phyloP scores from a whole-genome alignment of 495 filamentous ascomycete species.

The Hypomontagnella monticulosa region DNA sequence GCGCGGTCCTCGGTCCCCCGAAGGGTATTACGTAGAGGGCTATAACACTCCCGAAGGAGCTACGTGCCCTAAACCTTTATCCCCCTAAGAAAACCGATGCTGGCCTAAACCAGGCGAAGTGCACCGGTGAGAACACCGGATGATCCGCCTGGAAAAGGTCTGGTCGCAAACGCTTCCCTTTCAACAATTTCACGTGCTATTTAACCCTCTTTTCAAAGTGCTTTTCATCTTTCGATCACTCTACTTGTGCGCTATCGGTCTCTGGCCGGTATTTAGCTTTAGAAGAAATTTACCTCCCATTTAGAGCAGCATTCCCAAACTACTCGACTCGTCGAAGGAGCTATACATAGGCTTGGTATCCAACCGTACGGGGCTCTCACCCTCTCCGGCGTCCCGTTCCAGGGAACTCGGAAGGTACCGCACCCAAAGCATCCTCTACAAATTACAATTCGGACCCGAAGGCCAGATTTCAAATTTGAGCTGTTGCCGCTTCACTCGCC shows the following conservation, averaged over 20 bases:
- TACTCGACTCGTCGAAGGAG: slow-evolving; percentile 74
- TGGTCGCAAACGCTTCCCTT: slow-evolving; percentile 14
- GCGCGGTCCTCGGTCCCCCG: slow-evolving; percentile 8
- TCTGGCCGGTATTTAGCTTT: slow-evolving; percentile 61
- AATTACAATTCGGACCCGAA: slow-evolving; percentile 70
- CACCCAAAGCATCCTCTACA: slow-evolving; percentile 70
- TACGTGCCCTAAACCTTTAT: slow-evolving; percentile 4
- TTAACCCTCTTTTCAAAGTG: slow-evolving; percentile 14
- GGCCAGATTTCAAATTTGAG: slow-evolving; percentile 75
- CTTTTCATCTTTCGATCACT: slow-evolving; percentile 15
- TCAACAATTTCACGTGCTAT: slow-evolving; percentile 15
- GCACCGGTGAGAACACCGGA: slow-evolving; percentile 11
- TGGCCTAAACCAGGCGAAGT: slow-evolving; percentile 13
- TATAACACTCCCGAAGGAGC: slow-evolving; percentile 13
- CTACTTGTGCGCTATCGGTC: slow-evolving; percentile 14
- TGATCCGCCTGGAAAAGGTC: slow-evolving; percentile 10
- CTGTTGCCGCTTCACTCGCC: slow-evolving; percentile 45
- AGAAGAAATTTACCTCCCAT: slow-evolving; percentile 75
- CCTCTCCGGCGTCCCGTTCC: slow-evolving; percentile 69
- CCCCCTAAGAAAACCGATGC: slow-evolving; percentile 5
- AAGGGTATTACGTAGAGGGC: slow-evolving; percentile 4
- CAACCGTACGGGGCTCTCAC: slow-evolving; percentile 69
- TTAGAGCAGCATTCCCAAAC: slow-evolving; percentile 75
- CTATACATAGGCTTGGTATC: slow-evolving; percentile 62
- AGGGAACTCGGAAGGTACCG: slow-evolving; percentile 66